Base-by-base conservation (phyloP, 495 filamentous ascomycete genomes). In the Margaritispora aquatica region DNA sequence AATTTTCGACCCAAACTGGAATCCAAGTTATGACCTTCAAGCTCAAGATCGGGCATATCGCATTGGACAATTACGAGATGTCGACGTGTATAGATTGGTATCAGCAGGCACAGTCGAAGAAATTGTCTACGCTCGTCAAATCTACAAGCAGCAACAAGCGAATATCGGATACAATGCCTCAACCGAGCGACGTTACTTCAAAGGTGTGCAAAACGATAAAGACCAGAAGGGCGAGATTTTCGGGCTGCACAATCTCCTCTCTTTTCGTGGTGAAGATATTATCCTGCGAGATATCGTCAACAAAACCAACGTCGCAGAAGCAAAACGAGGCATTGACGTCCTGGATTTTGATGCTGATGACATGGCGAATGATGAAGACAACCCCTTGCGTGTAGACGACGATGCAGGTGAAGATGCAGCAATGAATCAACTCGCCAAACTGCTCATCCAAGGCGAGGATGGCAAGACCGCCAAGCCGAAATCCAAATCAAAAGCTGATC, bases 131-230 rank as follows among this genome's bases (percentile, higher is more conserved):
- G 94, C 94, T 0, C 82, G 94, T 10, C 94, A 98, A 67, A 96
- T 98, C 57, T 98, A 97, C 76, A 98, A 98, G 69, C 94, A 98
- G 68, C 94, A 98, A 66, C 94, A 97, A 69, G 94, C 94, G 1
- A 97, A 96, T 65, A 98, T 98, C 52, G 94, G 90, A 1, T 98
- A 98, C 70, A 96, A 87, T 29, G 94, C 94, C 8, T 92, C 87
- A 44, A 87, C 84, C 26, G 94, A 98, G 70, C 87, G 94, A 1
- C 83, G 94, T 9, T 98, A 98, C 72, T 98, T 98, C 76, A 91
- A 88, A 65, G 94, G 94, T 38, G 90, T 98, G 0, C 90, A 95
- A 70, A 88, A 93, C 46, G 84, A 89, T 62, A 83, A 83, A 52
- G 84, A 82, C 29, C 94, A 93, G 61, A 95, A 92, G 59, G 95